Percentiles rank a stretch among this genome's conserved stretches.
Evolutionary conservation across 108 stramenopile genomes (phyloP).

Genomic region (Asterionellopsis glacialis): DNA sequence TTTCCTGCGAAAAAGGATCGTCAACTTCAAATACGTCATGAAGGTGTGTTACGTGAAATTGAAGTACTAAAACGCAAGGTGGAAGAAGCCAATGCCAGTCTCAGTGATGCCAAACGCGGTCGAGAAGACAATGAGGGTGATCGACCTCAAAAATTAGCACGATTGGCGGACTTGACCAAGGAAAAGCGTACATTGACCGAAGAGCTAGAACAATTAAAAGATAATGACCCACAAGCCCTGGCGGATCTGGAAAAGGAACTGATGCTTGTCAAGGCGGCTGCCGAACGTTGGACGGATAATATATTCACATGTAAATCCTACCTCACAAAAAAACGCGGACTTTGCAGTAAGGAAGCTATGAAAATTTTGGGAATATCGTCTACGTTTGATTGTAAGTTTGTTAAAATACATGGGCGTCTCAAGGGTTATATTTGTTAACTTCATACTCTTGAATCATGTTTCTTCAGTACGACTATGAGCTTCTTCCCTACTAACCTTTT

Average conservation of each 20-base stretch:
- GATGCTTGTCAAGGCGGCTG: constrained; percentile 59
- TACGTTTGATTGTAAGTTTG: constrained; percentile 55
- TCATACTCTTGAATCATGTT: too few relatives aligned
- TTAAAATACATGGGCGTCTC: too few relatives aligned
- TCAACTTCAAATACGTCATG: constrained; percentile 51
- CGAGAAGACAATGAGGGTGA: constrained; percentile 52
- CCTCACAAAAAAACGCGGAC: constrained; percentile 88
- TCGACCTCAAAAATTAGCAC: constrained; percentile 63
- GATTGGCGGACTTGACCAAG: constrained; percentile 42
- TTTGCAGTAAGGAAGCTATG: constrained; percentile 77
- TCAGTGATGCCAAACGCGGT: constrained; percentile 84
- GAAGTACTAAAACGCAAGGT: constrained; percentile 35
- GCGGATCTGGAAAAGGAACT: constrained; percentile 75
- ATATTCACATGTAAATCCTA: constrained; percentile 74
- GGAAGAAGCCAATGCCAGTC: constrained; percentile 49
- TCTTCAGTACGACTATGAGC: too few relatives aligned
- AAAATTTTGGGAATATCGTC: constrained; percentile 50
- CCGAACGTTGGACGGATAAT: constrained; percentile 93
- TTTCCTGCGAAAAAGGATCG: constrained; percentile 89
- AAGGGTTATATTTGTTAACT: too few relatives aligned
- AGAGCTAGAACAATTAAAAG: constrained; percentile 65
- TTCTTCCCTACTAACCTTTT: not conserved
- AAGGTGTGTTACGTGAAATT: constrained; percentile 41
- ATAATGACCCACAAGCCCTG: constrained; percentile 88
- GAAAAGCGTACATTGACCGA: constrained; percentile 19